Evolutionary conservation across 1,284 basidiomycete genomes (phyloP), one percentile per base, ranked within the genome.

Genomic region (Ustilago xerochloae): DNA sequence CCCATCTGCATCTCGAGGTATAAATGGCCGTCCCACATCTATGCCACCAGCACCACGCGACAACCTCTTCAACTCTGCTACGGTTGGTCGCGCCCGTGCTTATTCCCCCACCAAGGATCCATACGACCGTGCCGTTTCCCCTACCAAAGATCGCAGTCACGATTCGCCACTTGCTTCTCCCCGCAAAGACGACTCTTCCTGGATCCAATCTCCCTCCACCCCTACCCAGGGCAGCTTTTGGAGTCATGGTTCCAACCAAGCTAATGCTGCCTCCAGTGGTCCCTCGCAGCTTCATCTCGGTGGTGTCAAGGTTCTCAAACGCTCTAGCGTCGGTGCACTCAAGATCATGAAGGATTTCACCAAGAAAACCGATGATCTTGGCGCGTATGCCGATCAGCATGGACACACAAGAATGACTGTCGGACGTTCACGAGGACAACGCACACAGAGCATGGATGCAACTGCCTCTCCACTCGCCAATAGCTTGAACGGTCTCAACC

Each of bases 271-370:
- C 13, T 52, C 58, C 15, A 59, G 33, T 26, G 56, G 64, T 4
- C 79, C 79, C 8, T 64, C 76, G 0, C 73, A 75, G 49, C 65
- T 81, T 18, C 79, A 80, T 56, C 66, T 81, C 4, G 79, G 79
- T 10, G 79, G 76, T 30, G 79, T 81, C 50, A 75, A 63, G 35
- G 79, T 80, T 48, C 66, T 81, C 28, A 80, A 80, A 47, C 68
- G 79, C 1, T 78, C 75, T 53, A 78, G 76, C 43, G 79, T 81
- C 6, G 77, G 77, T 16, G 78, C 79, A 15, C 75, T 81, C 54
- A 68, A 81, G 68, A 79, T 80, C 70, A 80, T 81, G 63, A 64
- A 78, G 46, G 63, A 77, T 48, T 81, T 77, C 33, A 80, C 79
- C 9, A 57, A 77, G n/a, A 73, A 75, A 54, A 66, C 74, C 36